A percentile compares a stretch with the other conserved stretches of the same genome.
Conservation (phyloP, 768 basidiomycete genomes). For the Fistulinella prunicolor region DNA sequence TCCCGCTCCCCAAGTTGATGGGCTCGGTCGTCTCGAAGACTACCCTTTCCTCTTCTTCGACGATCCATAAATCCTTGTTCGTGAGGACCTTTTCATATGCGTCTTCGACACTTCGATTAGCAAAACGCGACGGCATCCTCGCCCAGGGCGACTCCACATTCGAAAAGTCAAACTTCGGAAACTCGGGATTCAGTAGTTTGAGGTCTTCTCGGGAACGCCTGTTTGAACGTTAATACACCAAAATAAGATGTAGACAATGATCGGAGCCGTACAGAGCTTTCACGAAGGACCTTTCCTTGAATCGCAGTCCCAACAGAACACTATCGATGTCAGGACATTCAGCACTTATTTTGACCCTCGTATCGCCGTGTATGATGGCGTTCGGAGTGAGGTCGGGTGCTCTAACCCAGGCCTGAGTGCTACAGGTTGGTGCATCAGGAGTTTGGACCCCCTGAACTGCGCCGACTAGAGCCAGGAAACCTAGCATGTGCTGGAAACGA, state of each 20-base stretch:
- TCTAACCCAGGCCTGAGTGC: constrained; percentile 15
- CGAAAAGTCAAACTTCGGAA: neutral
- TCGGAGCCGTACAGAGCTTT: constrained; percentile 8
- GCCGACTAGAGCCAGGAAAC: constrained; percentile 2
- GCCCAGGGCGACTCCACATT: neutral
- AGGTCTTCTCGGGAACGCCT: constrained; percentile 2
- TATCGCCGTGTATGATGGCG: constrained; percentile 9
- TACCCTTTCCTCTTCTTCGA: constrained; percentile 17
- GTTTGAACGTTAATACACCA: too few species aligned
- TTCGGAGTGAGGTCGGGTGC: constrained; percentile 17
- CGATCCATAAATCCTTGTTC: constrained; percentile 15
- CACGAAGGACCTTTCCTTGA: constrained; percentile 21
- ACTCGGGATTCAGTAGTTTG: neutral
- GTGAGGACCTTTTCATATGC: neutral
- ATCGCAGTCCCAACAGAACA: constrained; percentile 9
- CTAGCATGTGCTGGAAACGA: neutral
- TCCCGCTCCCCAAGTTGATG: neutral
- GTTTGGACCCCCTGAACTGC: neutral
- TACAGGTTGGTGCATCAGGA: constrained; percentile 1
- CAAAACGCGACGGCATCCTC: neutral
- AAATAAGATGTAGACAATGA: neutral
- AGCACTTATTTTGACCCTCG: constrained; percentile 14
- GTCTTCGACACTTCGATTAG: neutral
- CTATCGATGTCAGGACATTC: constrained; percentile 9
- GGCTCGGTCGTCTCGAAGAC: constrained; percentile 16